Evolutionary conservation across 164 flowering plant species (phyloP).

Genomic region (Euptelea pleiosperma): DNA sequence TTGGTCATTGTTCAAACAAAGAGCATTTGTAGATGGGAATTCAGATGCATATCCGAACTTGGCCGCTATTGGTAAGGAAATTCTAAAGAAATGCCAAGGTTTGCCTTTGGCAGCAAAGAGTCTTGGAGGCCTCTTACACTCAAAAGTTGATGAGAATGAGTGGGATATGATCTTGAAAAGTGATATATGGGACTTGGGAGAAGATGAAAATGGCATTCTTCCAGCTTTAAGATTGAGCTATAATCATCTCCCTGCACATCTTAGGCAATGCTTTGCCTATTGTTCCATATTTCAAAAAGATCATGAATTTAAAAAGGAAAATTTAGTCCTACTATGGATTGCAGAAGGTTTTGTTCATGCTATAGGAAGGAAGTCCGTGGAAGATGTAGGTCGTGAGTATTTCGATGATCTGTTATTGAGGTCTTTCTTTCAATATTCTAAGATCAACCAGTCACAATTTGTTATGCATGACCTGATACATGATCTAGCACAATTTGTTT

Average conservation of each 20-base stretch:
- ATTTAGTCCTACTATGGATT: constrained; percentile 6
- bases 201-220: neutral
- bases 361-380: neutral
- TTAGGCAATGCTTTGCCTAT: constrained; percentile 6
- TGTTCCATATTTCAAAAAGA: constrained; percentile 4
- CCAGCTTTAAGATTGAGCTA: neutral
- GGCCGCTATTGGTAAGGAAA: neutral
- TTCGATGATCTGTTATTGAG: neutral
- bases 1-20: constrained; percentile 1
- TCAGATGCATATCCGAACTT: neutral
- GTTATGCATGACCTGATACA: constrained; percentile 7
- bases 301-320: neutral
- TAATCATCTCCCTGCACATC: neutral
- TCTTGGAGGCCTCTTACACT: neutral
- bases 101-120: constrained; percentile 10
- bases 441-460: no score
- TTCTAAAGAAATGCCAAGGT: constrained; percentile 5
- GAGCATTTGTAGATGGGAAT: neutral
- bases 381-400: constrained; percentile 4
- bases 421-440: neutral
- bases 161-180: neutral
- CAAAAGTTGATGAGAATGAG: neutral
- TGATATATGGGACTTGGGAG: neutral
- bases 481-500: constrained; percentile 1
- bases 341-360: constrained; percentile 7